Base-by-base conservation (phyloP, 2,329 filamentous ascomycete genomes). In the Zymoseptoria crescenta region DNA sequence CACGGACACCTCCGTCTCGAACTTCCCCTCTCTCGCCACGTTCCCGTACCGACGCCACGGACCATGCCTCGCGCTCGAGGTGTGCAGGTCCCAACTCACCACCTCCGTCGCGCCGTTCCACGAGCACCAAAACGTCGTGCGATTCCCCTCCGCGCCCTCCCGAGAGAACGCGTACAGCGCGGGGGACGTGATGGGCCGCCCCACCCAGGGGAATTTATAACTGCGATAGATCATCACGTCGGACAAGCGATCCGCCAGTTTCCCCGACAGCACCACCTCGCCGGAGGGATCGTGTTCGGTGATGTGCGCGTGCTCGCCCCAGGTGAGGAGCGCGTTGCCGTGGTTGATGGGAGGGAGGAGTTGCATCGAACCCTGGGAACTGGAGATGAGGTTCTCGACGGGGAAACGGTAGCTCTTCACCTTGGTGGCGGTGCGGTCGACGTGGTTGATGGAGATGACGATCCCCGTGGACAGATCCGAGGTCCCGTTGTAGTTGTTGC, bases 281-380 rank as follows among this genome's bases (percentile, higher is more conserved):
- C 82, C 82, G n/a, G 79, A 75, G 1, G 72, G 64, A 0, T 74
- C 73, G 64, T 80, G 66, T 56, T 79, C 76, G 6, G 76, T 77
- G n/a, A 74, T 74, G 51, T 76, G 72, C 1, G 70, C 67, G 29
- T 72, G 67, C 59, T 77, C 71, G 4, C 83, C 82, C 82, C 82
- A 86, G 62, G 81, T 80, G 35, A 85, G 77, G 49, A 85, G 71
- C 6, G 77, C 77, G 59, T 83, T 80, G 35, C 79, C 79, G 56
- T 79, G 78, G 35, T 45, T 5, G 35, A 24, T 4, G 24, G 2
- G 24, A 0, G 79, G 76, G 0, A 86, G 74, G 5, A 82, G 65
- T 62, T 86, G 83, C 30, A 80, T 78, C 59, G 76, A 80, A 1
- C 79, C 79, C 60, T 81, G 80, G 0, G 81, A 82, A 52, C 76